Conservation (phyloP, 352 stramenopile genomes). For the Phytophthora sojae region DNA sequence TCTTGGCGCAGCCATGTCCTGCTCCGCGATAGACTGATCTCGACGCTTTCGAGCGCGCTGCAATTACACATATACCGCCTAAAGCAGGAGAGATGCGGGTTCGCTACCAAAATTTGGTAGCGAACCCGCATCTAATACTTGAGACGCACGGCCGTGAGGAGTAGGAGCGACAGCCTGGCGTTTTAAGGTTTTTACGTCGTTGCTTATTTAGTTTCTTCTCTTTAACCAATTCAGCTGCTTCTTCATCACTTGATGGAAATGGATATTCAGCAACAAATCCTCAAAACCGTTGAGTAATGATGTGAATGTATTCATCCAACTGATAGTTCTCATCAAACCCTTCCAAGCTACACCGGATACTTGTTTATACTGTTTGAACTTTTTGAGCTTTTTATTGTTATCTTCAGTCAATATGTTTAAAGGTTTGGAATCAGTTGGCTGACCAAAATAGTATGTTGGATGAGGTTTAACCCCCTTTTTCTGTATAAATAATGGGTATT, state of each 20-base stretch:
- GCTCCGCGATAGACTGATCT: too few species aligned
- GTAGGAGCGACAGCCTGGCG: too few species aligned
- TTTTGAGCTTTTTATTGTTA: background rate
- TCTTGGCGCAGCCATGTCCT: too few species aligned
- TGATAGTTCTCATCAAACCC: conserved; percentile 14
- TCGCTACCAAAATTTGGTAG: too few species aligned
- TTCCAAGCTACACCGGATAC: conserved; percentile 12
- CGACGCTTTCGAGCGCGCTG: too few species aligned
- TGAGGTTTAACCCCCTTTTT: background rate
- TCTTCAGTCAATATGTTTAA: background rate
- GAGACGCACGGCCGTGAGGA: too few species aligned
- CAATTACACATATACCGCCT: too few species aligned
- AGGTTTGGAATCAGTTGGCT: background rate
- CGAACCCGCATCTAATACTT: too few species aligned
- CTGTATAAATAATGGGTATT: background rate
- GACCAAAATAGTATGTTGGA: background rate
- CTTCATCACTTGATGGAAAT: conserved; percentile 12
- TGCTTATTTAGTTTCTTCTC: conserved; percentile 8
- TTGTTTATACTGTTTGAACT: too few species aligned
- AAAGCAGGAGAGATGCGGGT: too few species aligned
- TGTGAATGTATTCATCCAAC: background rate
- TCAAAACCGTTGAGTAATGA: conserved; percentile 13
- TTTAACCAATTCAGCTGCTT: conserved; percentile 14
- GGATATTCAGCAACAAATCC: conserved; percentile 13
- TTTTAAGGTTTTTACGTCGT: conserved; percentile 6